Base-by-base conservation (phyloP, 108 stramenopile genomes). In the Nitzschia palea region DNA sequence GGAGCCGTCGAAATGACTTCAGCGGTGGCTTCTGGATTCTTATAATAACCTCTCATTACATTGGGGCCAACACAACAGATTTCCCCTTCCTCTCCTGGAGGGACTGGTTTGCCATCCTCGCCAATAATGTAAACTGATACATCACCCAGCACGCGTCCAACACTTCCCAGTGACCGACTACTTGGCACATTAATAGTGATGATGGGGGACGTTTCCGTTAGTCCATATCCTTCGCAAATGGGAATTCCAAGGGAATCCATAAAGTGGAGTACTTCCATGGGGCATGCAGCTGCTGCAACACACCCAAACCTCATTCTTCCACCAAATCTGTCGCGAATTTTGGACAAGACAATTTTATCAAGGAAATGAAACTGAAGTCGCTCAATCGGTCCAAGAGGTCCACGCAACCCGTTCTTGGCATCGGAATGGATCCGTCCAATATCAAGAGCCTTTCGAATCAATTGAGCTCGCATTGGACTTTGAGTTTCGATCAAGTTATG, bases 31-130 rank as follows among this genome's bases (percentile, higher is more conserved):
- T 96, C 93, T 17, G 82, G 86, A 47, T 95, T 94, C 37, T 90
- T 90, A 81, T 95, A 81, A 76, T 98, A 98, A 30, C 97, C 96
- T 61, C 71, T 75, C 96, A 98, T 97, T 8, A 98, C 85, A 74
- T 95, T 94, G n/a, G 91, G 88, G 4, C 97, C 97, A 54, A 65
- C 62, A 63, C 89, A 90, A 59, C 88, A 90, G 54, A 90, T 84
- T 75, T 98, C 95, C n/a, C 95, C 95, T 37, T 93, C 92, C 74
- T 86, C 79, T 8, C 95, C 95, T 50, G 67, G 59, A 8, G 84
- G 72, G 37, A 92, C 62, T 32, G 74, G 59, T 52, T 88, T 81
- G 26, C 82, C 81, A 15, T 88, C 84, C 26, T 80, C 71, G 32
- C 70, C 93, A 9, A 97, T 53, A 52, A 95, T 76, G 44, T 71